Conservation (phyloP, 352 stramenopile species). For the Aphanomyces astaci region DNA sequence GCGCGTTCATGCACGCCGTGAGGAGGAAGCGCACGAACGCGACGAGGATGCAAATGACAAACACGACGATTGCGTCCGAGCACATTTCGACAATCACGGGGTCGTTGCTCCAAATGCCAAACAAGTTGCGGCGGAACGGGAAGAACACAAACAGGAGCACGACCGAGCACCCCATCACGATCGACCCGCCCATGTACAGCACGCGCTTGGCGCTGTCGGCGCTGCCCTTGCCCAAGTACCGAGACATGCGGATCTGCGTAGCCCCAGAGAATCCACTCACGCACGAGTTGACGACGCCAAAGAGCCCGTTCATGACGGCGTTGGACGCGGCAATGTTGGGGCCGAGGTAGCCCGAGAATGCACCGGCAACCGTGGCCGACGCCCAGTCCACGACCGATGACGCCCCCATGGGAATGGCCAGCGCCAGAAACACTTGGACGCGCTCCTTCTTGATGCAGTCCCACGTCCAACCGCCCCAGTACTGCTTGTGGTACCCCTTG, state of each 20-base stretch:
- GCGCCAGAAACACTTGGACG: slow-evolving; percentile 39
- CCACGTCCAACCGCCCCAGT: slow-evolving; percentile 41
- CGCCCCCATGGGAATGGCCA: slow-evolving; percentile 43
- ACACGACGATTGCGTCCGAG: slow-evolving; percentile 33
- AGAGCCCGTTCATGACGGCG: slow-evolving; percentile 37
- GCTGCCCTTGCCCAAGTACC: slow-evolving; percentile 39
- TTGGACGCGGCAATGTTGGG: slow-evolving; percentile 42
- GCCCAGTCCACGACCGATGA: slow-evolving; percentile 45
- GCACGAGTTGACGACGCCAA: slow-evolving; percentile 40
- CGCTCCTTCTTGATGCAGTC: slow-evolving; percentile 36
- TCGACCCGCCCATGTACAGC: slow-evolving; percentile 33
- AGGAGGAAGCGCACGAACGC: slow-evolving; percentile 42
- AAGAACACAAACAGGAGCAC: slow-evolving; percentile 34
- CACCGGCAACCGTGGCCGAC: slow-evolving; percentile 34
- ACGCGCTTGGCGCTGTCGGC: slow-evolving; percentile 39
- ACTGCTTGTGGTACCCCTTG: slow-evolving; percentile 42
- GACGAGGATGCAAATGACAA: slow-evolving; percentile 46
- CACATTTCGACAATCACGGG: slow-evolving; percentile 40
- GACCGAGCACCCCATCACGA: slow-evolving; percentile 32
- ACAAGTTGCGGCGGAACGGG: slow-evolving; percentile 35
- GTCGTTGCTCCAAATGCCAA: slow-evolving; percentile 40
- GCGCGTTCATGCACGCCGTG: slow-evolving; percentile 39
- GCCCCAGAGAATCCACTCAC: slow-evolving; percentile 40
- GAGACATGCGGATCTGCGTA: slow-evolving; percentile 50
- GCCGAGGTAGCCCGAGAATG: slow-evolving; percentile 40